Percentiles rank a stretch among this genome's conserved stretches.
Evolutionary conservation across 1,284 basidiomycete species (phyloP).

Genomic region (Mycena sp.): DNA sequence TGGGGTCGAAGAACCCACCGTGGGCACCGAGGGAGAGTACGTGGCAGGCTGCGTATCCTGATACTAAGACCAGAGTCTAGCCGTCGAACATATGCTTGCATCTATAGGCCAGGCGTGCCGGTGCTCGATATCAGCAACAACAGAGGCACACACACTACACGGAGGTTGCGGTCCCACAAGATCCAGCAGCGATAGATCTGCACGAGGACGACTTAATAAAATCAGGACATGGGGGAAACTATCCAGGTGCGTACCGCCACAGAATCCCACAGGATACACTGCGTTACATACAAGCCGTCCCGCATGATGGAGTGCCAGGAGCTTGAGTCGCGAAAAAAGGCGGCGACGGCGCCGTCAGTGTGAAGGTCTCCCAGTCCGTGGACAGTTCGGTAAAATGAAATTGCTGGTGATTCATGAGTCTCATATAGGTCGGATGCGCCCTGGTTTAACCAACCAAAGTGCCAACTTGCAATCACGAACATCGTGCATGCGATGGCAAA

Average conservation of each 20-base stretch:
- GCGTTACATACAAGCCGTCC: constrained; percentile 15
- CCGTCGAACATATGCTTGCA: neutral
- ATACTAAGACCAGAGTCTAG: constrained; percentile 6
- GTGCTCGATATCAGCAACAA: constrained; percentile 22
- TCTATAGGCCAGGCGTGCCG: neutral
- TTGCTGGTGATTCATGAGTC: neutral
- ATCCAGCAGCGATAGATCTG: constrained; percentile 35
- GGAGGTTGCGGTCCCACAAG: constrained; percentile 27
- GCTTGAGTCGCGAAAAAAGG: neutral
- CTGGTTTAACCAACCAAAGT: constrained; percentile 1
- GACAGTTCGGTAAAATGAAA: neutral
- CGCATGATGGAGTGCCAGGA: neutral
- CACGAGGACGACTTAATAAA: neutral
- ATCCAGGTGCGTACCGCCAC: constrained; percentile 22
- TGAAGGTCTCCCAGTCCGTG: neutral
- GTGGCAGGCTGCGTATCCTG: constrained; percentile 18
- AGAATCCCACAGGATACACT: constrained; percentile 29
- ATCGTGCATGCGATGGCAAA: constrained; percentile 7
- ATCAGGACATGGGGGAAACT: neutral
- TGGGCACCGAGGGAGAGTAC: constrained; percentile 5
- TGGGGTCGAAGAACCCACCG: constrained; percentile 8
- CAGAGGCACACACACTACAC: constrained; percentile 22
- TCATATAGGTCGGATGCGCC: neutral
- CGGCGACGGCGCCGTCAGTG: neutral
- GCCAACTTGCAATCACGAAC: constrained; percentile 7